Percentiles rank a stretch among this genome's conserved stretches.
Conservation (phyloP, 352 stramenopile species). For the Phytophthora fragariaefolia region DNA sequence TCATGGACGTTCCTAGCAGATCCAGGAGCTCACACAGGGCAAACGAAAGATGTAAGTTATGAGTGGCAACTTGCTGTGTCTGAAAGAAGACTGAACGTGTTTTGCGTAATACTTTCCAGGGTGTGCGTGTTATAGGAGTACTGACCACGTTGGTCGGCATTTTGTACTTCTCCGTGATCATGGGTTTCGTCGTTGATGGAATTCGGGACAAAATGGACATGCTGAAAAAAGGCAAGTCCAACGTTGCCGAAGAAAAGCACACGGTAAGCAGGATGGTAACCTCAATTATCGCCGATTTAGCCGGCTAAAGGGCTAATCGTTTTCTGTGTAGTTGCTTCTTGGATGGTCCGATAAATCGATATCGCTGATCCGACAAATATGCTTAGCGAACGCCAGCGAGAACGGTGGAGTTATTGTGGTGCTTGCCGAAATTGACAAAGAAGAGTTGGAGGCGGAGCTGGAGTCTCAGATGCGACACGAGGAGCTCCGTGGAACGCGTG, state of each 20-base stretch:
- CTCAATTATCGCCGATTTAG: too few relatives aligned
- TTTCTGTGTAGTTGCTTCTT: conserved; percentile 65
- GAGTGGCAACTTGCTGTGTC: too few relatives aligned
- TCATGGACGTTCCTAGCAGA: conserved; percentile 74
- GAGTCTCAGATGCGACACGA: conserved; percentile 62
- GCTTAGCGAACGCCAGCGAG: conserved; percentile 87
- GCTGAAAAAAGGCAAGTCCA: conserved; percentile 88
- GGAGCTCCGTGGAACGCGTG: conserved; percentile 70
- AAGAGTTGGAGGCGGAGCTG: conserved; percentile 77
- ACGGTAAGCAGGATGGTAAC: conserved; percentile 47
- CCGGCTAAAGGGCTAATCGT: neutral
- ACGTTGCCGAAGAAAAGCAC: conserved; percentile 82
- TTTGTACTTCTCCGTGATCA: conserved; percentile 90
- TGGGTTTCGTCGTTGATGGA: conserved; percentile 89
- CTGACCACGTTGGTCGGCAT: conserved; percentile 73
- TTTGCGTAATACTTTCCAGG: conserved; percentile 34
- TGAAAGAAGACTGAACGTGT: too few relatives aligned
- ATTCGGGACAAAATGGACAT: conserved; percentile 90
- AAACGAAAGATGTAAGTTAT: conserved; percentile 38
- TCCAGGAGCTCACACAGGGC: conserved; percentile 47
- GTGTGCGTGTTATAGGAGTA: conserved; percentile 61
- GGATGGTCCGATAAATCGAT: conserved; percentile 91
- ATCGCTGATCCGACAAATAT: conserved; percentile 87
- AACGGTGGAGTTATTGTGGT: conserved; percentile 84
- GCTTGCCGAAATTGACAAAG: conserved; percentile 76